Base-by-base conservation (phyloP, 2,329 filamentous ascomycete genomes). In the Purpureocillium lavendulum region DNA sequence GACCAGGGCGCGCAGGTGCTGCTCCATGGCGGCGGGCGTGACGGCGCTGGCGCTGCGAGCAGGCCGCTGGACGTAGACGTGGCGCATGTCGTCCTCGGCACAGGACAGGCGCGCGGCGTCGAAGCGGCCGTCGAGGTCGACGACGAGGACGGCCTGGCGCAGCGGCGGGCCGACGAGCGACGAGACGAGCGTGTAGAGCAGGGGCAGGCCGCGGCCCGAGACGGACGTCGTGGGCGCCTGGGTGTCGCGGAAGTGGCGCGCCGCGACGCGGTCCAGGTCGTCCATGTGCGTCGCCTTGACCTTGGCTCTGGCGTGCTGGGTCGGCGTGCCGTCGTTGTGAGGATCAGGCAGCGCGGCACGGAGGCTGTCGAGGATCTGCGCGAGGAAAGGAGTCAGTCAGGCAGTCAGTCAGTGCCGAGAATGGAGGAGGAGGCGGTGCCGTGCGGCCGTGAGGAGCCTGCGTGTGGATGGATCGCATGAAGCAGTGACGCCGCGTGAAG, bases 41-140 rank as follows among this genome's bases (percentile, higher is more conserved):
- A 57, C 54, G 12, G 46, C 43, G 18, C 40, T 50, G 33, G 46
- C 47, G 36, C 42, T 33, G 15, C 51, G 59, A 2, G 62, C 51
- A 2, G 69, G 63, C 2, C 62, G 63, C 40, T 70, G 66, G 16
- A 78, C 54, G 49, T 78, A 67, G 29, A 76, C 58, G 46, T 79
- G 74, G 2, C 56, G 55, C 3, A 76, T 53, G 47, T 75, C 65
- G 0, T 54, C 44, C 7, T 46, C 42, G 32, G 42, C 40, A 49
- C 52, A 70, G 37, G 46, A 46, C 7, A 78, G 59, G 2, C 67
- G 61, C 7, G 67, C 68, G 2, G 67, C 57, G 42, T 80, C 74
- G 45, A 82, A 82, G 8, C 67, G 65, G 8, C 62, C 61, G 34
- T 77, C 73, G 2, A 70, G 53, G 48, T 82, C 78, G 35, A 82